phyloP scores from a whole-genome alignment of 495 filamentous ascomycete species.

The Talaromyces proteolyticus region DNA sequence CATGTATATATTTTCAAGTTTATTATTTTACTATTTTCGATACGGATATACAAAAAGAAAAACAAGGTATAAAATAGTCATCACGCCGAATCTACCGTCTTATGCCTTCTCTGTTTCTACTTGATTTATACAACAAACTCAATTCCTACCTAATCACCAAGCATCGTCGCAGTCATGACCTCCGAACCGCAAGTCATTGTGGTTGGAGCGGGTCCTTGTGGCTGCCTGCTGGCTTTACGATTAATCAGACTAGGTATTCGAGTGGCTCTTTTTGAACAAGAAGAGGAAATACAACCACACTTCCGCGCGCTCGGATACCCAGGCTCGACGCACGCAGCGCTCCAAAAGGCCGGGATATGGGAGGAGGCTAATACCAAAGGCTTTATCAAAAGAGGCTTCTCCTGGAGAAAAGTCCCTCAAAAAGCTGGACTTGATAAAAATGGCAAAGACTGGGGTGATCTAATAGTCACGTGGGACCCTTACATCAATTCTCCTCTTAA shows the following conservation, averaged over 20 bases:
- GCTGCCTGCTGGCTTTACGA: not conserved
- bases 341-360: not conserved
- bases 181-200: not conserved
- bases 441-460: not conserved
- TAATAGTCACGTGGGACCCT: not conserved
- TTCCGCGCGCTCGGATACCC: not conserved
- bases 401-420: not conserved
- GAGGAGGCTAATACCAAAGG: not conserved
- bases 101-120: not conserved
- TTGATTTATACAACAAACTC: not conserved
- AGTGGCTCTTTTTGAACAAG: not conserved
- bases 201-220: not conserved
- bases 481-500: not conserved
- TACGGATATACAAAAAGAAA: not conserved
- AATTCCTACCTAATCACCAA: not conserved
- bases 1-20: conserved; percentile 1
- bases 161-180: not conserved
- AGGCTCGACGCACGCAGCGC: not conserved
- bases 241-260: not conserved
- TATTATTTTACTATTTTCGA: not conserved
- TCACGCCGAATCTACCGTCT: not conserved
- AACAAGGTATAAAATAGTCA: not conserved
- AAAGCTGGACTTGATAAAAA: not conserved
- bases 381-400: not conserved
- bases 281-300: not conserved